Percentiles rank a stretch among this genome's conserved stretches.
Conservation (phyloP, 2,329 filamentous ascomycete genomes). For the Thelonectria blattea region DNA sequence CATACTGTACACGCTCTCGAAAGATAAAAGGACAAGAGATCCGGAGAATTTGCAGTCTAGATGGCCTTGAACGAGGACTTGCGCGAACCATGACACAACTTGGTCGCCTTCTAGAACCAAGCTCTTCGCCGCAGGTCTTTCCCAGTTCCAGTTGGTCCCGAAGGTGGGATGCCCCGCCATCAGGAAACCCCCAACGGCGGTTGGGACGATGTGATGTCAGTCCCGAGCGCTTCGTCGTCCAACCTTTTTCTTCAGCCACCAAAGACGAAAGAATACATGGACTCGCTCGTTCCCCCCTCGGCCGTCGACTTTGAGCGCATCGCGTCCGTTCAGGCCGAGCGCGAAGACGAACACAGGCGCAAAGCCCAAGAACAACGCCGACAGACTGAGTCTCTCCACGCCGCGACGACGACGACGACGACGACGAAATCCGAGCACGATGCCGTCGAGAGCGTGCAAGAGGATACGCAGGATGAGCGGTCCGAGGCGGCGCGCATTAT, state of each 20-base stretch:
- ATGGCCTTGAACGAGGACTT: no score
- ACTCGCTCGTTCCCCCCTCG: slow-evolving; percentile 56
- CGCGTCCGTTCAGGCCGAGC: slow-evolving; percentile 53
- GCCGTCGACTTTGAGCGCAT: slow-evolving; percentile 56
- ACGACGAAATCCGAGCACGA: slow-evolving; percentile 36
- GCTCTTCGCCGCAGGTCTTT: slow-evolving; percentile 10
- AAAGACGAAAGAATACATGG: slow-evolving; percentile 54
- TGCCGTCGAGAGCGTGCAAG: slow-evolving; percentile 26
- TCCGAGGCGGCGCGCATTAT: slow-evolving; percentile 62
- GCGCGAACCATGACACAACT: slow-evolving; percentile 32
- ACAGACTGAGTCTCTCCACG: slow-evolving; percentile 42
- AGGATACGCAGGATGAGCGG: slow-evolving; percentile 28
- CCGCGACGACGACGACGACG: no score
- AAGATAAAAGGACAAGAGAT: slow-evolving; percentile 16
- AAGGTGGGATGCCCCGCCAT: slow-evolving; percentile 25
- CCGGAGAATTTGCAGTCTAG: no score
- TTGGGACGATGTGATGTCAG: slow-evolving; percentile 21
- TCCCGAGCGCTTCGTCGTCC: slow-evolving; percentile 28
- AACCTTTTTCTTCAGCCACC: slow-evolving; percentile 19
- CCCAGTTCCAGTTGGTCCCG: slow-evolving; percentile 21
- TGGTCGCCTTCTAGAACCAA: slow-evolving; percentile 30
- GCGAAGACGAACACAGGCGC: slow-evolving; percentile 52
- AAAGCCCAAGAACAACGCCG: slow-evolving; percentile 47
- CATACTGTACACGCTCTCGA: slow-evolving; percentile 14
- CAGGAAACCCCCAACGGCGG: slow-evolving; percentile 18